Base-by-base conservation (phyloP, 1,139 yeast species). In the Lodderomyces oxycetoniae region DNA sequence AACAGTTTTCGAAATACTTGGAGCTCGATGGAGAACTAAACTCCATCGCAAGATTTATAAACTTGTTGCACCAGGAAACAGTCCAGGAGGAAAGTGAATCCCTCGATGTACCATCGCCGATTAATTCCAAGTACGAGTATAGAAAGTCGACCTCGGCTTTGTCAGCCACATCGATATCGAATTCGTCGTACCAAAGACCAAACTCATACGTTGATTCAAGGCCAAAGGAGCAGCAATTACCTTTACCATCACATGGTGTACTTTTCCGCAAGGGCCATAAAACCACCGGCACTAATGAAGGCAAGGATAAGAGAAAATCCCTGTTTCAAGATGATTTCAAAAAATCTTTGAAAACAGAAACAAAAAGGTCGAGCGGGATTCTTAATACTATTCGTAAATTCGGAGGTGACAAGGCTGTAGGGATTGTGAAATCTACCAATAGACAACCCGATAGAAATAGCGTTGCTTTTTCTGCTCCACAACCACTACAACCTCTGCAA, bases 1-100 rank as follows among this genome's bases (percentile, higher is more conserved):
- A 45, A 59, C 83, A 48, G 37, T 63, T 74, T 40, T 52, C 69
- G 28, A 57, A 59, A 34, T 58, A 53, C 32, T 46, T 68, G 25
- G 50, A 45, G 1, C 44, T 59, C 2, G 71, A 62, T 24, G 69
- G 71, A 37, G 71, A 54, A 56, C 37, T 70, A 64, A 40, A 71
- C 71, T 22, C 84, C 60, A 46, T 73, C 61, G 48, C 68, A 71
- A 39, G 89, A 65, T 61, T 82, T 71, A 61, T 67, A 24, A 53
- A 52, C 4, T 47, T 67, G 16, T 42, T 67, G 17, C 47, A 53
- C 25, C 38, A 44, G 4, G 69, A 65, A 30, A 44, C 48, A 5
- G 41, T 45, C 8, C 28, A 30, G 4, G 42, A 36, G 17, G 32
- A 35, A 4, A 29, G 19, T 20, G 30, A 24, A 35, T 10, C 10